phyloP scores from a whole-genome alignment of 257 asterid genomes.

The Solanum acaule region DNA sequence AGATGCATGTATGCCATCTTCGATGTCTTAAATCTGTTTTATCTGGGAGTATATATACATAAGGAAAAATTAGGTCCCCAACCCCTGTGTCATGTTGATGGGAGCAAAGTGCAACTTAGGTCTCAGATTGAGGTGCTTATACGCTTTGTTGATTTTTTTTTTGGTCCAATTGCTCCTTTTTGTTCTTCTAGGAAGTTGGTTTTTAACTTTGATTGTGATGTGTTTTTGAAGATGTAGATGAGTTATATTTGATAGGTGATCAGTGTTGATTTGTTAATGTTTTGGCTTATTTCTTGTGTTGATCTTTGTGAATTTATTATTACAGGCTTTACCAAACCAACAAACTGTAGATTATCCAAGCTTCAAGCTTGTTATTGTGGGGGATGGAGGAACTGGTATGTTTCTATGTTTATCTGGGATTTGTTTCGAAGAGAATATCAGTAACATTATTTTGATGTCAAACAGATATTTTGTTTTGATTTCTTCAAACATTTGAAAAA shows the following conservation, averaged over 20 bases:
- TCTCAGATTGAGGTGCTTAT: not conserved
- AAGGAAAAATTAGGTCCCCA: not conserved
- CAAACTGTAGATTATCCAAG: conserved; percentile 72
- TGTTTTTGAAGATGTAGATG: not conserved
- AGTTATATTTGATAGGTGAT: not conserved
- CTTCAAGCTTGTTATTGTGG: conserved; percentile 78
- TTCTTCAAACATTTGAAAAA: not conserved
- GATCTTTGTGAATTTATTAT: not conserved
- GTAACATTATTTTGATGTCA: not conserved
- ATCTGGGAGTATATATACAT: not conserved
- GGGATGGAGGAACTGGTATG: conserved; percentile 78
- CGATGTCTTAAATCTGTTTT: not conserved
- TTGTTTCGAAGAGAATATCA: not conserved
- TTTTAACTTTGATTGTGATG: not conserved
- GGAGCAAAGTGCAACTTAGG: not conserved
- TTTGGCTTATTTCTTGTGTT: not conserved
- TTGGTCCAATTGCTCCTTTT: not conserved
- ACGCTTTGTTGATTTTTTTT: not conserved
- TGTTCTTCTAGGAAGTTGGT: not conserved
- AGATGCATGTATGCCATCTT: not conserved
- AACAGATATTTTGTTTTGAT: not conserved
- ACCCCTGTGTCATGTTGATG: not conserved
- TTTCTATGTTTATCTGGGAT: not conserved
- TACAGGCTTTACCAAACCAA: conserved; percentile 57
- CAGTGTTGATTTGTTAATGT: not conserved